Percentiles rank a stretch among this genome's conserved stretches.
Conservation (phyloP, 495 filamentous ascomycete species). For the Hypomontagnella monticulosa region DNA sequence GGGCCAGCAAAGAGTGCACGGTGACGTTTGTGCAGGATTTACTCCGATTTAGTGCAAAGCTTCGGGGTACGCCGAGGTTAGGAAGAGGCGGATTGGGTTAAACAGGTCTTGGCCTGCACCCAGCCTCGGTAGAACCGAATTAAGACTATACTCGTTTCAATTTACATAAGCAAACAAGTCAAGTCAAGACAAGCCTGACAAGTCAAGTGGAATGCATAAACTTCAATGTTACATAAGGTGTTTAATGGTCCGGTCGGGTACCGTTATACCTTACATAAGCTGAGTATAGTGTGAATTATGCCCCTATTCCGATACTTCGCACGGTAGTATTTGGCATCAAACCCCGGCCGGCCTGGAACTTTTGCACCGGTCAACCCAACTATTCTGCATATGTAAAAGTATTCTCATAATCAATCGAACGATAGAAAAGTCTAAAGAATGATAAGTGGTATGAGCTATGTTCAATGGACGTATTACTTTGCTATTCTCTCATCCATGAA, state of each 20-base stretch:
- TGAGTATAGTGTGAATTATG: not conserved
- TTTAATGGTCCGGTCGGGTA: too few species aligned
- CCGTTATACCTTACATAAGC: not conserved
- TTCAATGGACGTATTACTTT: too few species aligned
- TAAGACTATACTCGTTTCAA: not conserved
- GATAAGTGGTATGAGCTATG: too few species aligned
- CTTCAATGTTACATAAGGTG: not conserved
- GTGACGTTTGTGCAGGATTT: conserved; percentile 35
- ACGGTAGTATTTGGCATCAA: too few species aligned
- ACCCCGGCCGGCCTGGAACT: too few species aligned
- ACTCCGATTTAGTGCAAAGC: conserved; percentile 7
- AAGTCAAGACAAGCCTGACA: too few species aligned
- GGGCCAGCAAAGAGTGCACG: not conserved
- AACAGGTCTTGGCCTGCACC: conserved; percentile 11
- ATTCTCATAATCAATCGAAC: too few species aligned
- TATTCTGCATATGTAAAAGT: too few species aligned
- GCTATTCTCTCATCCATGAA: too few species aligned
- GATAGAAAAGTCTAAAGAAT: too few species aligned
- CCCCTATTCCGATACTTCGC: too few species aligned
- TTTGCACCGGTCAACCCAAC: too few species aligned
- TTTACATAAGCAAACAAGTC: not conserved
- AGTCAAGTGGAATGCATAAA: not conserved
- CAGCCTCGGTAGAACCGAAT: conserved; percentile 34
- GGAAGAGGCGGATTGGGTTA: conserved; percentile 17
- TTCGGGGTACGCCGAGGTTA: conserved; percentile 43